These are phyloP conservation scores for Perilla frutescens DNA, from an alignment of 257 asterid genomes.

Conservation along the genomic window DNA sequence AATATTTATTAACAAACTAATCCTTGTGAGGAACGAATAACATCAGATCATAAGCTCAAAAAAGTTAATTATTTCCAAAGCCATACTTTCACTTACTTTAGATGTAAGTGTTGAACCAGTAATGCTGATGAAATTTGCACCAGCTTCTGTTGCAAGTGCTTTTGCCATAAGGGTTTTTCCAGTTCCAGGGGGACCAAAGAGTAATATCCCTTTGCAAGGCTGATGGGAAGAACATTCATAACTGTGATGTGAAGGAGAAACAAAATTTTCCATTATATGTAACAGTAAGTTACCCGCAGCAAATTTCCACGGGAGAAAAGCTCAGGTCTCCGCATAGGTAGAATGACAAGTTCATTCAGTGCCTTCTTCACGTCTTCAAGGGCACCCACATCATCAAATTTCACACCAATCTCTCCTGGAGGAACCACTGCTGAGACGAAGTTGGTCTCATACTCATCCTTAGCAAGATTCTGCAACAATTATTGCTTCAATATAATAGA, in stretches of 20 bases:
- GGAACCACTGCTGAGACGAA: slow-evolving; percentile 96
- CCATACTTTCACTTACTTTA: slow-evolving; percentile 54
- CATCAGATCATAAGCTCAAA: slow-evolving; percentile 13
- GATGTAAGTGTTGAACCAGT: slow-evolving; percentile 99
- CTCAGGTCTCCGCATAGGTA: slow-evolving; percentile 98
- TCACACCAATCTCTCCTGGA: slow-evolving; percentile 96
- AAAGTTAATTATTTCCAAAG: slow-evolving; percentile 11
- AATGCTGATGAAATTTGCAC: slow-evolving; percentile 94
- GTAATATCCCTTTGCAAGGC: slow-evolving; percentile 99
- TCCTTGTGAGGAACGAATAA: slow-evolving; percentile 9
- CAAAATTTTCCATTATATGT: neutral
- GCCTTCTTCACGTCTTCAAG: slow-evolving; percentile 95
- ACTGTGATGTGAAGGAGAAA: slow-evolving; percentile 18
- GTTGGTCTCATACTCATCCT: slow-evolving; percentile 97
- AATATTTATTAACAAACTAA: neutral
- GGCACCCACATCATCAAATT: slow-evolving; percentile 96
- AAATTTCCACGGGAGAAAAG: slow-evolving; percentile 94
- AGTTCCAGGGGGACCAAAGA: slow-evolving; percentile 99
- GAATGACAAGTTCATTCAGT: slow-evolving; percentile 91
- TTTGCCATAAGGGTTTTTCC: slow-evolving; percentile 98
- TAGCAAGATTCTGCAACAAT: slow-evolving; percentile 81
- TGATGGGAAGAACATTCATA: slow-evolving; percentile 40
- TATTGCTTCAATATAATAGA: slow-evolving; percentile 31
- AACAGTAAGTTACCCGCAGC: slow-evolving; percentile 67
- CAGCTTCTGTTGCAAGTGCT: slow-evolving; percentile 99